Evolutionary conservation across 345 rosid species (phyloP).

Genomic region (Orychophragmus violaceus): DNA sequence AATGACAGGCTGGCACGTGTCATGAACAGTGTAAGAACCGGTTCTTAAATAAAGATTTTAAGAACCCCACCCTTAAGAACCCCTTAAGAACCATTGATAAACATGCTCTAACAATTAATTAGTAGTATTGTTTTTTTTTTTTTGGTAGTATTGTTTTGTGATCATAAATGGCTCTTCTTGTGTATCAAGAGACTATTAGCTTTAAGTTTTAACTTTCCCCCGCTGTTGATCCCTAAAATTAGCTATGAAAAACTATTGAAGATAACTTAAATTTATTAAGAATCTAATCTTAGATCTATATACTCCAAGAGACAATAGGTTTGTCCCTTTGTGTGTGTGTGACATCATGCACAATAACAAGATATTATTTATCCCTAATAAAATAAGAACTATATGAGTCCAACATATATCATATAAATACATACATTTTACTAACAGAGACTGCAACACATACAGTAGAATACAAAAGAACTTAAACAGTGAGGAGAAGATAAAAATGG

Average conservation of each 20-base stretch:
- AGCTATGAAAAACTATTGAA: constrained; percentile 3
- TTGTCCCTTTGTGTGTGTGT: constrained; percentile 14
- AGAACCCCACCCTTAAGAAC: too few species aligned
- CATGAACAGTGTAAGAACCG: too few species aligned
- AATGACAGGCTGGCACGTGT: too few species aligned
- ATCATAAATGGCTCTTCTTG: constrained; percentile 25
- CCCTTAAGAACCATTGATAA: too few species aligned
- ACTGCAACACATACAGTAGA: constrained; percentile 11
- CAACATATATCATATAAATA: constrained; percentile 13
- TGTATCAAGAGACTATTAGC: constrained; percentile 12
- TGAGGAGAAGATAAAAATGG: constrained; percentile 7
- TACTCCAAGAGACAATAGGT: constrained; percentile 14
- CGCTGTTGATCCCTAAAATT: constrained; percentile 11
- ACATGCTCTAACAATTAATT: not conserved
- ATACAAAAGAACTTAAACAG: not conserved
- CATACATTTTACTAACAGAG: not conserved
- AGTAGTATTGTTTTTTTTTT: too few species aligned
- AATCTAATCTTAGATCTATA: constrained; percentile 28
- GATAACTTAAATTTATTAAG: constrained; percentile 15
- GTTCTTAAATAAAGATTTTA: too few species aligned
- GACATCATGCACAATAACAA: not conserved
- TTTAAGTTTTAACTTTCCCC: not conserved
- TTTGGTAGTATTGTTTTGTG: constrained; percentile 1
- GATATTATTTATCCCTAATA: not conserved
- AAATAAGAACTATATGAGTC: constrained; percentile 7